These are phyloP conservation scores for Lasiosphaeris hirsuta DNA, from an alignment of 495 filamentous ascomycete species.

Conservation along the genomic window DNA sequence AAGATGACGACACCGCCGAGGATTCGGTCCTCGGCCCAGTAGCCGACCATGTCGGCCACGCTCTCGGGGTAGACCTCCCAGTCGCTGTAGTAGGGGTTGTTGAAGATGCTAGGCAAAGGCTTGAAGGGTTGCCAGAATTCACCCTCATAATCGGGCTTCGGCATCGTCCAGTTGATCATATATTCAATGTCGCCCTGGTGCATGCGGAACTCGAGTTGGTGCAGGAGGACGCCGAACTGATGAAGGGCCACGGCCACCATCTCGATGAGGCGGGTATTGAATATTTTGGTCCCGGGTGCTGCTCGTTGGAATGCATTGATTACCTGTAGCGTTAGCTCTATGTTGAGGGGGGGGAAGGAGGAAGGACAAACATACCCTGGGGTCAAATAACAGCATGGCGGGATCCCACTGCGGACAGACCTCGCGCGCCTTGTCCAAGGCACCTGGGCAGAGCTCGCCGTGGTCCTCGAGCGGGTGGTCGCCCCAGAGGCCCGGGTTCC, in stretches of 20 bases:
- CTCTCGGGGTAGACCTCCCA: constrained; percentile 27
- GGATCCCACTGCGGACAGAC: constrained; percentile 14
- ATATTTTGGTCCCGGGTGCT: constrained; percentile 16
- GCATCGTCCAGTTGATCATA: constrained; percentile 12
- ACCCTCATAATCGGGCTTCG: neutral
- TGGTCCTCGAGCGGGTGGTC: constrained; percentile 20
- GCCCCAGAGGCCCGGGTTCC: neutral
- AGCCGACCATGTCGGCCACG: constrained; percentile 32
- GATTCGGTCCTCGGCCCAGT: constrained; percentile 33
- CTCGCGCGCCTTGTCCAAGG: constrained; percentile 15
- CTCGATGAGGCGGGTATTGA: constrained; percentile 27
- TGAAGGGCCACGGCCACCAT: constrained; percentile 28
- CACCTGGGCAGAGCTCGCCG: constrained; percentile 20
- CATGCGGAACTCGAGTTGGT: constrained; percentile 13
- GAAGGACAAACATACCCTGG: neutral
- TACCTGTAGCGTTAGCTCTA: constrained; percentile 5
- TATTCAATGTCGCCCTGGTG: constrained; percentile 14
- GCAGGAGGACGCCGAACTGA: constrained; percentile 28
- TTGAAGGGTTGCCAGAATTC: neutral
- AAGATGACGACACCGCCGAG: constrained; percentile 35
- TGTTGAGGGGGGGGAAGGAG: neutral
- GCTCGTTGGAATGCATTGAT: constrained; percentile 21
- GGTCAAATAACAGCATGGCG: constrained; percentile 14
- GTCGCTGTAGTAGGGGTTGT: constrained; percentile 22
- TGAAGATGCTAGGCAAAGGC: constrained; percentile 22